Percentiles rank a stretch among this genome's conserved stretches.
Conservation (phyloP, 2,329 filamentous ascomycete genomes). For the Hypoxylon sp. region DNA sequence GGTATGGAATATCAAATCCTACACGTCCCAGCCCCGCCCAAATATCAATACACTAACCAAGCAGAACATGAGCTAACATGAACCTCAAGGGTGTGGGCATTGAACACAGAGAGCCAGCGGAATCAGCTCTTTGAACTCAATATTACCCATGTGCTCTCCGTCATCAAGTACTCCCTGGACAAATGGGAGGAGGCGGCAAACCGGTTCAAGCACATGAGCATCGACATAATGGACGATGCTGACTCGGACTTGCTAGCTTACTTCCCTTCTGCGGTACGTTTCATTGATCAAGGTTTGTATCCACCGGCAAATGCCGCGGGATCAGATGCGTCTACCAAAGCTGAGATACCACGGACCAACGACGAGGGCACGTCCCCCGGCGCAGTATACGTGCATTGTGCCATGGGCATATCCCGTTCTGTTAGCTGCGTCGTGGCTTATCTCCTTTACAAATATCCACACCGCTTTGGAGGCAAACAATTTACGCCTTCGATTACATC, state of each 20-base stretch:
- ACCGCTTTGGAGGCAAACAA: slow-evolving; percentile 56
- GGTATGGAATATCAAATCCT: slow-evolving; percentile 63
- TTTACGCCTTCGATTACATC: slow-evolving; percentile 56
- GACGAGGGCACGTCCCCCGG: slow-evolving; percentile 40
- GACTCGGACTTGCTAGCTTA: slow-evolving; percentile 87
- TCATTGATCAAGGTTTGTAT: slow-evolving; percentile 79
- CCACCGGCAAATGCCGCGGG: slow-evolving; percentile 19
- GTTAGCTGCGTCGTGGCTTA: slow-evolving; percentile 86
- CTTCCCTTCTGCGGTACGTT: slow-evolving; percentile 79
- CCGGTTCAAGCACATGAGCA: slow-evolving; percentile 74
- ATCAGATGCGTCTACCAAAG: slow-evolving; percentile 60
- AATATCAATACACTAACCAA: too few species aligned
- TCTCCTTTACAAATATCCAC: slow-evolving; percentile 73
- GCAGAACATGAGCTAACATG: slow-evolving; percentile 31
- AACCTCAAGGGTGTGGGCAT: slow-evolving; percentile 73
- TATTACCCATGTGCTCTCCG: slow-evolving; percentile 92
- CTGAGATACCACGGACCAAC: slow-evolving; percentile 53
- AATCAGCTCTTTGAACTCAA: slow-evolving; percentile 73
- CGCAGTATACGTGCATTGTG: slow-evolving; percentile 73
- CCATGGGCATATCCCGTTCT: slow-evolving; percentile 95
- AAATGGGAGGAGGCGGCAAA: slow-evolving; percentile 56
- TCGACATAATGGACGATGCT: slow-evolving; percentile 90
- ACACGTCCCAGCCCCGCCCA: slow-evolving; percentile 8
- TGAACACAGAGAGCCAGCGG: slow-evolving; percentile 66
- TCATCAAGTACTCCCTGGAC: slow-evolving; percentile 62